Conservation (phyloP, 495 filamentous ascomycete species). For the Sabuloglossum arenarium region DNA sequence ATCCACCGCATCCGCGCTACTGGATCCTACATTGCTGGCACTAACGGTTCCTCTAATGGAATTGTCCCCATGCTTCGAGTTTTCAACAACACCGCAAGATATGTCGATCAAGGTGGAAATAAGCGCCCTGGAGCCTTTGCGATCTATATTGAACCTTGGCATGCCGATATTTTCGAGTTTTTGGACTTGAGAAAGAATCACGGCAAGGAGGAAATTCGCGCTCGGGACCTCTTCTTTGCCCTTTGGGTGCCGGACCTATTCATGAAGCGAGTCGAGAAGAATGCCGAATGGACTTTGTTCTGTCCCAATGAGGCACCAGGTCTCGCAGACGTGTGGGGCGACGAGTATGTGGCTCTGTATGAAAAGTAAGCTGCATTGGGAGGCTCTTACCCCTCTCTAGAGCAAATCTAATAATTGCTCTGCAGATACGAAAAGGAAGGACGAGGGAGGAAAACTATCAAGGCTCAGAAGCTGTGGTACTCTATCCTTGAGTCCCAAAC, state of each 20-base stretch:
- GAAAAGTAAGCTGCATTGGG: slow-evolving; percentile 29
- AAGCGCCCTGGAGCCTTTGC: slow-evolving; percentile 97
- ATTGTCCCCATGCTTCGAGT: slow-evolving; percentile 95
- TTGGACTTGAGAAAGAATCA: slow-evolving; percentile 97
- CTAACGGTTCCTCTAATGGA: slow-evolving; percentile 93
- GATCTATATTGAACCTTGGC: slow-evolving; percentile 99
- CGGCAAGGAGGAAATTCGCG: slow-evolving; percentile 92
- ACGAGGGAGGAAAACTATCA: slow-evolving; percentile 70
- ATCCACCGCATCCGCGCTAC: slow-evolving; percentile 91
- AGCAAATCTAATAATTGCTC: neutral
- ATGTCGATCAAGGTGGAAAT: slow-evolving; percentile 97
- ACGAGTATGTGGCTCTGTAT: slow-evolving; percentile 90
- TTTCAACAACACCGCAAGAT: slow-evolving; percentile 96
- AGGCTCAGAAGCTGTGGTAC: slow-evolving; percentile 98
- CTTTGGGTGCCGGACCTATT: slow-evolving; percentile 98
- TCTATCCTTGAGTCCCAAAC: slow-evolving; percentile 93
- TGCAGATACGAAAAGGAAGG: slow-evolving; percentile 66
- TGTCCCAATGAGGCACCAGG: slow-evolving; percentile 91
- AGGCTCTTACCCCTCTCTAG: slow-evolving; percentile 1
- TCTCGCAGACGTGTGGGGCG: slow-evolving; percentile 87
- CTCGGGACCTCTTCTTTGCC: slow-evolving; percentile 92
- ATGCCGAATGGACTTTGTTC: slow-evolving; percentile 91
- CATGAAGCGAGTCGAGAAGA: slow-evolving; percentile 97
- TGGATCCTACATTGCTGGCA: slow-evolving; percentile 91
- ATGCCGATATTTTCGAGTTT: slow-evolving; percentile 93